Percentiles rank a stretch among this genome's conserved stretches.
Conservation (phyloP, 78 protist species). For the Isochrysis galbana region DNA sequence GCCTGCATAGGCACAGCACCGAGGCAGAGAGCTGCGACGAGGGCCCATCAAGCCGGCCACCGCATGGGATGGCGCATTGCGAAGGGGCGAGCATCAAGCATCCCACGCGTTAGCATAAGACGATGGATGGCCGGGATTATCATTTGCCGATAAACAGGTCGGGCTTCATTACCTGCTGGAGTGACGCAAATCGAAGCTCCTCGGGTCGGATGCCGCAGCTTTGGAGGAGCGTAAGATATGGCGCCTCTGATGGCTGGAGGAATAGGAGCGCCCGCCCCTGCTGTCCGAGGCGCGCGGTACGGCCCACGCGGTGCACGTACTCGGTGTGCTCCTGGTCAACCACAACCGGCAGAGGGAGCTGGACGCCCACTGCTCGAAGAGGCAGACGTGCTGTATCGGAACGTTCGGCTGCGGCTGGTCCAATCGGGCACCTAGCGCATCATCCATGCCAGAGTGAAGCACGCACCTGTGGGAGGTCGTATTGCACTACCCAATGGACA, state of each 20-base stretch:
- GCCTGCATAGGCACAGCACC: neutral
- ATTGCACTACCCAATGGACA: constrained; percentile 80
- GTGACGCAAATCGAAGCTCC: neutral
- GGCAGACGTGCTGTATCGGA: no score
- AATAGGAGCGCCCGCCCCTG: constrained; percentile 75
- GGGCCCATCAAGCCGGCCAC: neutral
- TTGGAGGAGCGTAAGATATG: constrained; percentile 22
- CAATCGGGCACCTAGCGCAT: no score
- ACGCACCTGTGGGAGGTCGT: constrained; percentile 87
- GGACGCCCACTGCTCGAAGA: no score
- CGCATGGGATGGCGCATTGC: neutral
- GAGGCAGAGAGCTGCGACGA: no score
- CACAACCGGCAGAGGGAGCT: no score
- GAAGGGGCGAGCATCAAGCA: no score
- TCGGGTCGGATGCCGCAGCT: neutral
- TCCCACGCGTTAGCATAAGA: no score
- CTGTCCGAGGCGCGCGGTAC: constrained; percentile 79
- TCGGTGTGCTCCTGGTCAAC: constrained; percentile 26
- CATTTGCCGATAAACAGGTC: no score
- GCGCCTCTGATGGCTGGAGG: constrained; percentile 67
- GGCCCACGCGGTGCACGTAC: constrained; percentile 80
- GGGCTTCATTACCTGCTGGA: no score
- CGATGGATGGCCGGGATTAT: no score
- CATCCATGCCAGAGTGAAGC: no score
- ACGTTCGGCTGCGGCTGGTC: no score